Evolutionary conservation across 768 basidiomycete genomes (phyloP).

Genomic region (Boletus huronensis): DNA sequence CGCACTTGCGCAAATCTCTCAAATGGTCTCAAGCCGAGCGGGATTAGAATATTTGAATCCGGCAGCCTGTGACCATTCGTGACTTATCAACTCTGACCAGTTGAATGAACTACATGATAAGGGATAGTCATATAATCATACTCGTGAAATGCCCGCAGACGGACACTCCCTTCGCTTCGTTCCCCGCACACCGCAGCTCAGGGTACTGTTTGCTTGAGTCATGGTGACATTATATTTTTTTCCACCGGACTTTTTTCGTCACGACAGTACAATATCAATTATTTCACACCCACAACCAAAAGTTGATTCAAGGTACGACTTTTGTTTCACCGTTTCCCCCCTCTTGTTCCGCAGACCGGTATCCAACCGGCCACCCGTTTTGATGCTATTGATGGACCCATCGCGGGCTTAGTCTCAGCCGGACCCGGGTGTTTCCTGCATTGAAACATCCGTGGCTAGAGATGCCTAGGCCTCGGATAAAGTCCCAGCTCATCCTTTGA

Average conservation of each 20-base stretch:
- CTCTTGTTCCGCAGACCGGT: neutral
- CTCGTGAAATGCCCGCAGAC: neutral
- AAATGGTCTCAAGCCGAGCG: neutral
- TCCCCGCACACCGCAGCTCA: neutral
- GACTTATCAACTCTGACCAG: too few relatives aligned
- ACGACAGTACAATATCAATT: neutral
- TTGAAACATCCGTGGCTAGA: neutral
- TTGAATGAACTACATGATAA: too few relatives aligned
- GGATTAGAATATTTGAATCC: neutral
- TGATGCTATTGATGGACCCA: neutral
- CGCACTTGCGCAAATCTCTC: too few relatives aligned
- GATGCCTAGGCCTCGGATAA: neutral
- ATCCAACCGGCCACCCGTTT: neutral
- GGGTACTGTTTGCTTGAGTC: neutral
- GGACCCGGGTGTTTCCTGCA: neutral
- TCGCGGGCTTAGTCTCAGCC: neutral
- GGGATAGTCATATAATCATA: too few relatives aligned
- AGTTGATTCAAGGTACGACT: neutral
- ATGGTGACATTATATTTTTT: neutral
- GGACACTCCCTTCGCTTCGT: neutral
- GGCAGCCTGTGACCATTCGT: too few relatives aligned
- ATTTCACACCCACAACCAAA: neutral
- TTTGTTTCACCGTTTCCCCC: neutral
- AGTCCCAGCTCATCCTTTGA: neutral
- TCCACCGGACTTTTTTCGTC: neutral